Conservation (phyloP, 2,329 filamentous ascomycete species). For the Pseudomassariella vexata region DNA sequence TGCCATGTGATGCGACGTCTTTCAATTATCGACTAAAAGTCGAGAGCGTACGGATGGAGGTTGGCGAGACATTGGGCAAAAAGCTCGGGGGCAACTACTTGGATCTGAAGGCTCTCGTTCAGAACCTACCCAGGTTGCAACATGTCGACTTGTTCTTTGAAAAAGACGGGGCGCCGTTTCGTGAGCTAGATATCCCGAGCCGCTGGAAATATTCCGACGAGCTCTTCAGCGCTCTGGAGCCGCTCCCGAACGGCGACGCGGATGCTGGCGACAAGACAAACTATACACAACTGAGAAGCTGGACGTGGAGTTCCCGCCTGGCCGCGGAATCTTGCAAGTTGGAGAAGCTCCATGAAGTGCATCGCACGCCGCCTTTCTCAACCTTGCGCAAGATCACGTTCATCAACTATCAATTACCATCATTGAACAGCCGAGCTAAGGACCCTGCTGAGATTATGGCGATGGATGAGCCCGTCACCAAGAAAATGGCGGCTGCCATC, state of each 20-base stretch:
- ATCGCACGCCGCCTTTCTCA: constrained; percentile 51
- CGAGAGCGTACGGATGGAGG: constrained; percentile 63
- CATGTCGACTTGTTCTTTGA: constrained; percentile 68
- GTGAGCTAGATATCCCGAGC: constrained; percentile 47
- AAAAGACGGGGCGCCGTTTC: constrained; percentile 62
- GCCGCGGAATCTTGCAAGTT: constrained; percentile 39
- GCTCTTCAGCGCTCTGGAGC: constrained; percentile 59
- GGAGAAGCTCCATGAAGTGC: constrained; percentile 44
- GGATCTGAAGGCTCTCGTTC: constrained; percentile 53
- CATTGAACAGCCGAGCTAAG: constrained; percentile 28
- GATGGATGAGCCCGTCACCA: constrained; percentile 24
- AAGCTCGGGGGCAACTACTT: constrained; percentile 26
- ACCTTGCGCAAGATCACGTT: constrained; percentile 51
- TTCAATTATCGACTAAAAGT: constrained; percentile 69
- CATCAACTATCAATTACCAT: constrained; percentile 58
- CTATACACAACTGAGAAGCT: constrained; percentile 39
- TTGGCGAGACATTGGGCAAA: constrained; percentile 32
- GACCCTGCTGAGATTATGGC: constrained; percentile 7
- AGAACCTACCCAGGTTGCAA: constrained; percentile 59
- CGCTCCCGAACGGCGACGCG: constrained; percentile 36
- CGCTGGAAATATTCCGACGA: constrained; percentile 65
- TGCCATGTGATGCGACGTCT: constrained; percentile 37
- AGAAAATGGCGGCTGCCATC: constrained; percentile 40
- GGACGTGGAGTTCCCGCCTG: constrained; percentile 57
- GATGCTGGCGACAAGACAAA: constrained; percentile 27